Base-by-base conservation (phyloP, 2,329 filamentous ascomycete genomes). In the Plectosphaerella sp. region DNA sequence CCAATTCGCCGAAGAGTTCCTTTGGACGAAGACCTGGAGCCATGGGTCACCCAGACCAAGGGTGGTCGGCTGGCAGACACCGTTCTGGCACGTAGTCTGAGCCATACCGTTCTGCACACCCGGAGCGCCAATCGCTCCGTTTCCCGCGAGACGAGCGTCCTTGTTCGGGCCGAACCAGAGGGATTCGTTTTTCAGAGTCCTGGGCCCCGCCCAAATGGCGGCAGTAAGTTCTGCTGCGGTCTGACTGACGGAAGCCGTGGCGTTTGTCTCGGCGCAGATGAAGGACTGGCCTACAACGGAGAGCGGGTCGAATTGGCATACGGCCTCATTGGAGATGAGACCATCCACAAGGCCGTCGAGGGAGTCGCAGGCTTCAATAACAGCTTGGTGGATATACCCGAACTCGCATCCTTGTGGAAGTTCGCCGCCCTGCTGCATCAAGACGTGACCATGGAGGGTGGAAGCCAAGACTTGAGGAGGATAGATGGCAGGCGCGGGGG, bases 341-440 rank as follows among this genome's bases (percentile, higher is more conserved):
- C 59, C 60, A 16, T 65, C 63, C 4, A 49, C 33, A 1, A 60
- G 51, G 2, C 63, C 62, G 37, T 66, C 63, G 0, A 58, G 12
- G 1, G 42, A 8, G 10, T 65, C 63, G 22, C 63, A 65, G 10
- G 60, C 61, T 12, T 68, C 53, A 3, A 76, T 67, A 9, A 73
- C 71, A 1, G 63, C 63, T 0, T 59, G 52, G 0, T 52, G 58
- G 61, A 56, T 76, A 62, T 43, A 62, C 47, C 2, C 65, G 35
- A 75, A 67, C 47, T 71, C 66, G 3, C 62, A 64, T 1, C 18
- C 16, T 0, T 50, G 48, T 65, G 76, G 59, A 55, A 72, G 70
- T 1, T 54, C 48, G 1, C 28, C 52, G 48, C 58, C 41, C 0
- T 42, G 45, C 0, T 55, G 28, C 45, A 47, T 47, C 8, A 35